Evolutionary conservation across 768 basidiomycete genomes (phyloP).

Genomic region (Gymnopilus junonius): DNA sequence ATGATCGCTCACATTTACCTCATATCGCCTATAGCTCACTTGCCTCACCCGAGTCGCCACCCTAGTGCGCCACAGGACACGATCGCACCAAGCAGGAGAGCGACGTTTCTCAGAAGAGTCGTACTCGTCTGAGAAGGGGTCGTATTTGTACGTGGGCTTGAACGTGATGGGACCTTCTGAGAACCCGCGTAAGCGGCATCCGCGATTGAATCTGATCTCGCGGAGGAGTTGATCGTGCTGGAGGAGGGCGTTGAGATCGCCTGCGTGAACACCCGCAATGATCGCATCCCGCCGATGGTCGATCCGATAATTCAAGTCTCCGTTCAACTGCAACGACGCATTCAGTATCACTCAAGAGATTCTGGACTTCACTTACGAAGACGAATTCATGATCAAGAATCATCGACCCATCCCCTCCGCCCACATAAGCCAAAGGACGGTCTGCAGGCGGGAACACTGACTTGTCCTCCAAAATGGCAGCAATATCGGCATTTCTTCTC

Average conservation of each 20-base stretch:
- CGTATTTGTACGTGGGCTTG: constrained; percentile 94
- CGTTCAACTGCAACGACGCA: constrained; percentile 62
- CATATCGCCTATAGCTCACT: constrained; percentile 80
- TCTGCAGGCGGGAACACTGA: constrained; percentile 62
- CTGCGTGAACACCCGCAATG: constrained; percentile 66
- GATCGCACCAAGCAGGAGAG: constrained; percentile 96
- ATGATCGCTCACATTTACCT: constrained; percentile 89
- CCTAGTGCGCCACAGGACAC: constrained; percentile 78
- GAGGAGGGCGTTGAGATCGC: constrained; percentile 66
- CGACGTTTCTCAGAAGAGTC: constrained; percentile 90
- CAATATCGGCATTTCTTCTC: constrained; percentile 85
- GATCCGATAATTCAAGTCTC: constrained; percentile 98
- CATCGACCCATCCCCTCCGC: constrained; percentile 93
- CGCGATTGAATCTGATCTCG: constrained; percentile 87
- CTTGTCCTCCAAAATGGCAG: constrained; percentile 85
- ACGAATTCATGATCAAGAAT: constrained; percentile 95
- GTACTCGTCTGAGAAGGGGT: constrained; percentile 75
- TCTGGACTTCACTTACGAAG: constrained; percentile 56
- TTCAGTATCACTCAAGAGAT: constrained; percentile 2
- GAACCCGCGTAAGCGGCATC: constrained; percentile 85
- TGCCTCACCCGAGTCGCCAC: constrained; percentile 61
- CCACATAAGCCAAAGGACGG: constrained; percentile 72
- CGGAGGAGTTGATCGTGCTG: constrained; percentile 88
- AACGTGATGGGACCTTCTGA: constrained; percentile 84
- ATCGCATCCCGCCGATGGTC: constrained; percentile 90